Base-by-base conservation (phyloP, 495 filamentous ascomycete species). In the Alectoria sarmentosa region DNA sequence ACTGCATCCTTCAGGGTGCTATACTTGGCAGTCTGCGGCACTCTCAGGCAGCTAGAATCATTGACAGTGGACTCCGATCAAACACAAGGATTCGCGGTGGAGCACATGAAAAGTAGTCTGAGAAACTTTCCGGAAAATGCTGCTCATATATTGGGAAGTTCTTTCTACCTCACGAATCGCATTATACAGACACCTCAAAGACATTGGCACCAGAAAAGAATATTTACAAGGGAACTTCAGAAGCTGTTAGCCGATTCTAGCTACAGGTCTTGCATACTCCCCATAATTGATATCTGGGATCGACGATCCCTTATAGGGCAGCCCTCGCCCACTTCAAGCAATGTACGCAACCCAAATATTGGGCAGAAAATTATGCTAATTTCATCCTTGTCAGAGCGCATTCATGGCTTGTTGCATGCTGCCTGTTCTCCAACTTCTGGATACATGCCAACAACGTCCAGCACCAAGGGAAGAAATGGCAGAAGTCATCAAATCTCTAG, bases 41-140 rank as follows among this genome's bases (percentile, higher is more conserved):
- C 52, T 61, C 5, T 70, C 26, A 34, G 38, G 19, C 66, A 65
- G 41, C 14, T 70, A 28, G 32, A 49, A 15, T 19, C 8, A 19
- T 54, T 68, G 15, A 55, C 58, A 13, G 30, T 23, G 17, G 67
- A 69, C 21, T 28, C 37, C 21, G 37, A 32, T 23, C 49, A 65
- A 9, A 36, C 38, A 3, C 71, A 76, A 59, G 77, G 76, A 46
- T 75, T 80, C 41, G 74, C 76, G 34, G 76, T 76, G 41, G 82
- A 84, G 42, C 81, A 83, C 66, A 77, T 86, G 62, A 80, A 77
- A 63, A 74, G 80, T 58, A 78, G 77, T 14, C 69, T 86, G 32
- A 76, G 75, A 67, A 79, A 76, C 3, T 74, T 79, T 39, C 76
- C 77, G 13, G 77, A 79, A 61, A 71, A 77, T 30, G 74, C 80